Percentiles rank a stretch among this genome's conserved stretches.
phyloP scores from a whole-genome alignment of 75 land plant genomes.

The Selaginella moellendorffii region DNA sequence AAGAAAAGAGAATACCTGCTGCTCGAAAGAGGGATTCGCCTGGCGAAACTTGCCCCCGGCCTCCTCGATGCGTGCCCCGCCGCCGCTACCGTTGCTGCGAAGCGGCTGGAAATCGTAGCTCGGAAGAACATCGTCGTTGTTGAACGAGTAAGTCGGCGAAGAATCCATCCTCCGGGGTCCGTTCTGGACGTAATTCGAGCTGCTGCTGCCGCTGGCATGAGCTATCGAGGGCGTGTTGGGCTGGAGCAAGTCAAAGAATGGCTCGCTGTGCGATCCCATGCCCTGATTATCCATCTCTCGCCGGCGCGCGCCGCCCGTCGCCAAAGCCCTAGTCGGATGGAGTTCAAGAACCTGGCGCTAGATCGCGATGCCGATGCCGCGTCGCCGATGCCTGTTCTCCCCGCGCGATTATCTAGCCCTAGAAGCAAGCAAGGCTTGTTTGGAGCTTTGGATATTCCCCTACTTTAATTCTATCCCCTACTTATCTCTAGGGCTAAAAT shows the following conservation, averaged over 20 bases:
- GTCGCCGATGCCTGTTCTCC: too few species aligned
- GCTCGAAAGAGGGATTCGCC: background rate
- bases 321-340: too few species aligned
- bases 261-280: constrained; percentile 17
- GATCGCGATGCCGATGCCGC: too few species aligned
- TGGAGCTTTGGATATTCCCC: too few species aligned
- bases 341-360: too few species aligned
- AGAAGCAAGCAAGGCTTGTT: too few species aligned
- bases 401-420: too few species aligned
- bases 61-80: background rate
- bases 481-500: too few species aligned
- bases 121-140: constrained; percentile 16
- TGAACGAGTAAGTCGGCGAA: background rate
- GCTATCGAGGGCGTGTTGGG: background rate
- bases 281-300: background rate
- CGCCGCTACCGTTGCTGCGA: background rate
- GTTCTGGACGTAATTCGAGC: background rate
- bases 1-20: background rate
- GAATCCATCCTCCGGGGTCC: constrained; percentile 4
- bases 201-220: background rate
- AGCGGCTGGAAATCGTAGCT: constrained; percentile 25
- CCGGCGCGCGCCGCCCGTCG: too few species aligned
- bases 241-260: constrained; percentile 22
- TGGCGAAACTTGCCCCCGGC: background rate
- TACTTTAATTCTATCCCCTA: too few species aligned